Evolutionary conservation across 345 rosid species (phyloP).

Genomic region (Rhizophora mangle): DNA sequence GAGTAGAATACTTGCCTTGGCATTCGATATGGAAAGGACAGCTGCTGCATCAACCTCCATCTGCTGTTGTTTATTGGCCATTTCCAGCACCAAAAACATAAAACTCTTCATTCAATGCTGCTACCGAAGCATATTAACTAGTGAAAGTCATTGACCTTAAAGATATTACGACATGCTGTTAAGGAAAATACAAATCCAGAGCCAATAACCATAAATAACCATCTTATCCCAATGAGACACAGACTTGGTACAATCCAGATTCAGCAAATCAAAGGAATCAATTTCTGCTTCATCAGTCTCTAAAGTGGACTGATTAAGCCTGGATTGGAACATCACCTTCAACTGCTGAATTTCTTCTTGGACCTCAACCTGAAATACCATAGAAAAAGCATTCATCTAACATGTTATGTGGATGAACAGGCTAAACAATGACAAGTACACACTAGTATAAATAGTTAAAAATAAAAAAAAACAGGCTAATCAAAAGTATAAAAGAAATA

Average conservation of each 20-base stretch:
- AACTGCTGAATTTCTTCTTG: constrained; percentile 25
- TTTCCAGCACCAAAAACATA: constrained; percentile 27
- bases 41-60: constrained; percentile 7
- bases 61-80: constrained; percentile 1
- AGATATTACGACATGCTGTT: not conserved
- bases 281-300: constrained; percentile 19
- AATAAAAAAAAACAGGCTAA: too few species aligned
- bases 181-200: constrained; percentile 14
- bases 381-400: constrained; percentile 6
- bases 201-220: constrained; percentile 20
- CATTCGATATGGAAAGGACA: constrained; percentile 14
- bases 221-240: constrained; percentile 26
- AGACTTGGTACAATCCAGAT: constrained; percentile 19
- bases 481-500: too few species aligned
- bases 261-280: constrained; percentile 35
- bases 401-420: too few species aligned
- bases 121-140: constrained; percentile 23
- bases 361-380: constrained; percentile 27
- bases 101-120: constrained; percentile 13
- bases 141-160: constrained; percentile 20
- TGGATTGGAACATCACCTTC: constrained; percentile 14
- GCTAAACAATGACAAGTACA: too few species aligned
- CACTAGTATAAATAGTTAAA: too few species aligned
- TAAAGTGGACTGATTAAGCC: constrained; percentile 20
- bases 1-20: constrained; percentile 21